These are phyloP conservation scores for Blastocystis sp. DNA, from an alignment of 352 stramenopile genomes.

Conservation along the genomic window DNA sequence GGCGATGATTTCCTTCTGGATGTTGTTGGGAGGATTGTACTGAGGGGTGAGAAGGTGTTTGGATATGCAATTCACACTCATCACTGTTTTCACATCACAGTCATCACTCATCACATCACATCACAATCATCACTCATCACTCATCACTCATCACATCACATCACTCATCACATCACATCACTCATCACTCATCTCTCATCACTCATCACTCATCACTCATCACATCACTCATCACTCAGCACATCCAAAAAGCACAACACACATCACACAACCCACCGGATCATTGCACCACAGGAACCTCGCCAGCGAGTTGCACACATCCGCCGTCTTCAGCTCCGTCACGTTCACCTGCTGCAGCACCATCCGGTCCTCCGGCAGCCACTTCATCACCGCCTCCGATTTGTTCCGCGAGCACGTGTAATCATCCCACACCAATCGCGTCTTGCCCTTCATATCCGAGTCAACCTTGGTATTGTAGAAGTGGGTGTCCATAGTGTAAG, in stretches of 20 bases:
- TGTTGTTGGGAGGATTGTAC: conserved; percentile 16
- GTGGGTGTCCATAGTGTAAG: conserved; percentile 73
- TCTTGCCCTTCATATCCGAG: neutral
- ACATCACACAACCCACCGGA: neutral
- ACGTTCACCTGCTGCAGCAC: conserved; percentile 18
- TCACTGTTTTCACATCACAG: neutral
- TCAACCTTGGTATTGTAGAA: conserved; percentile 73
- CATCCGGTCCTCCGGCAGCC: conserved; percentile 21
- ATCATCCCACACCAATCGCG: conserved; percentile 16
- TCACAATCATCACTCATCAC: neutral
- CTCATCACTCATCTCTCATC: too few species aligned
- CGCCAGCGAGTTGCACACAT: conserved; percentile 20
- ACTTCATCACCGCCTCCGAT: neutral
- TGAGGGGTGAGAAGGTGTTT: neutral
- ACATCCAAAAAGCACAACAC: neutral
- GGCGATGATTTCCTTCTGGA: conserved; percentile 39
- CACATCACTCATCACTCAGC: too few species aligned
- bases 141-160: neutral
- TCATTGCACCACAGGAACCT: conserved; percentile 67
- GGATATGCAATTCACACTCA: too few species aligned
- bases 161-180: neutral
- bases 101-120: neutral
- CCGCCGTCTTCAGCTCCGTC: neutral
- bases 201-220: too few species aligned
- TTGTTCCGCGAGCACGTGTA: neutral